These are phyloP conservation scores for Moricandia arvensis DNA, from an alignment of 345 rosid genomes.

Conservation along the genomic window DNA sequence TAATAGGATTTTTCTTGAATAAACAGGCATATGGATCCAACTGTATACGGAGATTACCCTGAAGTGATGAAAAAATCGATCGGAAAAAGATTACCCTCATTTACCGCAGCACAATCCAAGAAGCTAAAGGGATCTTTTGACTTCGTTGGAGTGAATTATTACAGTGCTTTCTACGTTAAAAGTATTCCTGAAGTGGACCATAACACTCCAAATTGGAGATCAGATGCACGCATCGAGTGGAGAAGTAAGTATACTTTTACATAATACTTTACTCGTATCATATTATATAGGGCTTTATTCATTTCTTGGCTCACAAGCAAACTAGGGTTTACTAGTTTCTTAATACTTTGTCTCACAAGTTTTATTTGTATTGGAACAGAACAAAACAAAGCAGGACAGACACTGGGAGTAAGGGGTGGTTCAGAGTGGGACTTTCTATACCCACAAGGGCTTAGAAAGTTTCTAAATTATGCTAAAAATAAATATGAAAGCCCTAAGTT, in stretches of 20 bases:
- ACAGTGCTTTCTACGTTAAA: conserved; percentile 35
- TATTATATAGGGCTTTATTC: not conserved
- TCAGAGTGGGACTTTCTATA: not conserved
- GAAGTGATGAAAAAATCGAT: conserved; percentile 33
- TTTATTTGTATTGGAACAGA: conserved; percentile 16
- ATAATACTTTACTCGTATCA: not conserved
- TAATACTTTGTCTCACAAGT: not conserved
- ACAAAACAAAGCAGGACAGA: conserved; percentile 3
- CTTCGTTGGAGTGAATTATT: conserved; percentile 40
- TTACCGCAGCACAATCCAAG: conserved; percentile 31
- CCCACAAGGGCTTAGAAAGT: not conserved
- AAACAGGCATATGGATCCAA: conserved; percentile 38
- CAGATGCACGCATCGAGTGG: conserved; percentile 43
- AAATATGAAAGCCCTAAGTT: not conserved
- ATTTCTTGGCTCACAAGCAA: not conserved
- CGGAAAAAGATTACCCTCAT: conserved; percentile 33
- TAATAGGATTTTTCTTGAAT: not conserved
- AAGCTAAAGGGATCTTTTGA: conserved; percentile 35
- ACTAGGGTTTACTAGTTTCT: not conserved
- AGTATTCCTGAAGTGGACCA: conserved; percentile 26
- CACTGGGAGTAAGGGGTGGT: not conserved
- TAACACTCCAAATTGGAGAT: conserved; percentile 33
- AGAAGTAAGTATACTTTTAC: conserved; percentile 37
- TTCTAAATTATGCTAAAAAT: not conserved
- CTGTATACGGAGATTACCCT: conserved; percentile 39